Percentiles rank a stretch among this genome's conserved stretches.
These are phyloP conservation scores for Porphyra umbilicalis DNA, from an alignment of 31 red algal species.

Conservation along the genomic window DNA sequence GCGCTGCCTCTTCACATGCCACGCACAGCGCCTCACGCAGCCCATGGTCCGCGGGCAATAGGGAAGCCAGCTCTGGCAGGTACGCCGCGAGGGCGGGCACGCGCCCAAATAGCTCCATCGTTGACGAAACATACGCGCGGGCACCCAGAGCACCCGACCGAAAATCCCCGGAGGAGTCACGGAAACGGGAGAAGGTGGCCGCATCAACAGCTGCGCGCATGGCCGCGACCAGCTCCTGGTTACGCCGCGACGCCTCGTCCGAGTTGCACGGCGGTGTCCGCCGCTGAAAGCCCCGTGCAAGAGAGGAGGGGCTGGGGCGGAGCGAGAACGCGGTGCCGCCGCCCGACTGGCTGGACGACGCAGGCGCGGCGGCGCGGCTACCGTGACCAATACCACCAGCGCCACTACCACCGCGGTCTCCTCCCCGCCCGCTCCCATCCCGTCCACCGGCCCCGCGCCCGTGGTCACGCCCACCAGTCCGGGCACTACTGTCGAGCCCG, in stretches of 20 bases:
- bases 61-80: neutral
- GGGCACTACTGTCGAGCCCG: too few species aligned
- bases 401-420: neutral
- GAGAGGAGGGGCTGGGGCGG: neutral
- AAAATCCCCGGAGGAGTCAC: neutral
- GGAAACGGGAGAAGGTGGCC: neutral
- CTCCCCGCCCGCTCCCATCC: neutral
- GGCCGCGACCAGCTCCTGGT: neutral
- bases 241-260: neutral
- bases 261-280: neutral
- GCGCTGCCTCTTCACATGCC: neutral
- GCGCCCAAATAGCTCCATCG: neutral
- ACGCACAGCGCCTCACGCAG: neutral
- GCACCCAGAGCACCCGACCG: neutral
- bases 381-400: neutral
- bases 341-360: too few species aligned
- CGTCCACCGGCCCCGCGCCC: neutral
- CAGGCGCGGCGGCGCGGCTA: neutral
- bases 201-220: neutral
- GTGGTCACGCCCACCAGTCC: conserved; percentile 10
- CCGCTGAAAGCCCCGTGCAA: neutral
- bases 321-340: neutral
- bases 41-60: neutral
- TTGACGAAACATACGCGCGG: neutral
- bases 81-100: neutral